Percentiles rank a stretch among this genome's conserved stretches.
Conservation (phyloP, 2,329 filamentous ascomycete genomes). For the Paraphaeosphaeria sporulosa region DNA sequence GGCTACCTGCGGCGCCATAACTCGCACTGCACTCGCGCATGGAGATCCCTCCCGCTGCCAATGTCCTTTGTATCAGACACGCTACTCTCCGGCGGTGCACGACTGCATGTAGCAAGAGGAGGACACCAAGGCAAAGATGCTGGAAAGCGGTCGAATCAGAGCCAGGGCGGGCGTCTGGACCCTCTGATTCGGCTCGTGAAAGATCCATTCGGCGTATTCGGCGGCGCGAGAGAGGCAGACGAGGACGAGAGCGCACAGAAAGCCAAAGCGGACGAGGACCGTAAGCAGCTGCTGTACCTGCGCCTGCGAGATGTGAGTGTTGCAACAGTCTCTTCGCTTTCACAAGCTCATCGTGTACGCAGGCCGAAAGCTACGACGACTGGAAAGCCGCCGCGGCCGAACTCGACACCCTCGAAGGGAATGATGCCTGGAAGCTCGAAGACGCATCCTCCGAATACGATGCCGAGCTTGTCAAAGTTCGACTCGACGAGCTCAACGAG, state of each 20-base stretch:
- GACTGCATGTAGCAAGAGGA: conserved; percentile 33
- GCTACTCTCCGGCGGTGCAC: conserved; percentile 40
- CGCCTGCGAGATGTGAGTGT: conserved; percentile 70
- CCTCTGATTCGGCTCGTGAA: conserved; percentile 47
- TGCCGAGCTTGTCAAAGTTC: conserved; percentile 70
- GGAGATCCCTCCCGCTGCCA: conserved; percentile 36
- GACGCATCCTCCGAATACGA: conserved; percentile 75
- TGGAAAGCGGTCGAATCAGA: conserved; percentile 33
- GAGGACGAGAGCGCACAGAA: conserved; percentile 18
- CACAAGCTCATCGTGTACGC: conserved; percentile 36
- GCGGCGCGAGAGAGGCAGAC: conserved; percentile 17
- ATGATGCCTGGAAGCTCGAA: conserved; percentile 81
- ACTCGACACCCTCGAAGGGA: conserved; percentile 80
- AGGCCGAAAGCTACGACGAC: conserved; percentile 73
- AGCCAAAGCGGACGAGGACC: conserved; percentile 21
- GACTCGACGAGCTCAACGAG: conserved; percentile 76
- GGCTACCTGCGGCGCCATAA: conserved; percentile 25
- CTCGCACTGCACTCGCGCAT: conserved; percentile 36
- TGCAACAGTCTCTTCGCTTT: conserved; percentile 24
- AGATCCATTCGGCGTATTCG: conserved; percentile 41
- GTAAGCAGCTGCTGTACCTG: conserved; percentile 68
- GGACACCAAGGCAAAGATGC: conserved; percentile 18
- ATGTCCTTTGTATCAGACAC: conserved; percentile 50
- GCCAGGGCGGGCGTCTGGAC: conserved; percentile 41
- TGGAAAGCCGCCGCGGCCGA: conserved; percentile 80